Conservation (phyloP, 2,329 filamentous ascomycete species). For the Talaromyces islandicus region DNA sequence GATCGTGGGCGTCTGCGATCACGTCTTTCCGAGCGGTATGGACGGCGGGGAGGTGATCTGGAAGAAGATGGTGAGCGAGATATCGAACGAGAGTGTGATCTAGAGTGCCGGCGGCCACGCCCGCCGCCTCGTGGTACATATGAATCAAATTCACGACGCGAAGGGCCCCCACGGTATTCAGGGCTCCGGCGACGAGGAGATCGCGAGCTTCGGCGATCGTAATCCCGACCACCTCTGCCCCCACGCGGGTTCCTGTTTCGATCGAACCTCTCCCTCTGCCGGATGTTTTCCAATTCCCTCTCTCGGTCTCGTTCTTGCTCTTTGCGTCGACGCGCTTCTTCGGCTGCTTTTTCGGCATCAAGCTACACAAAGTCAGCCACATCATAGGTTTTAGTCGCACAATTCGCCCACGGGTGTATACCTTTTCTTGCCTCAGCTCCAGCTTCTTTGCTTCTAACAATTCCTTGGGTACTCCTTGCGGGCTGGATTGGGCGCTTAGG, state of each 20-base stretch:
- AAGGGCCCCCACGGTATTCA: slow-evolving; percentile 37
- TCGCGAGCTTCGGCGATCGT: slow-evolving; percentile 39
- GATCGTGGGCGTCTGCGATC: slow-evolving; percentile 28
- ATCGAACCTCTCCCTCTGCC: slow-evolving; percentile 47
- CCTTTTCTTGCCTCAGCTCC: slow-evolving; percentile 92
- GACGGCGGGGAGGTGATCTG: slow-evolving; percentile 26
- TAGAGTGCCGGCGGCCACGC: slow-evolving; percentile 33
- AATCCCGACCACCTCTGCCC: slow-evolving; percentile 38
- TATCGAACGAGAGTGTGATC: slow-evolving; percentile 22
- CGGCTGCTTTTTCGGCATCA: slow-evolving; percentile 74
- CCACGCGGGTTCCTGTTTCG: slow-evolving; percentile 30
- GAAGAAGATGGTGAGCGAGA: slow-evolving; percentile 26
- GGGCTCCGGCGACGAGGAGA: slow-evolving; percentile 46
- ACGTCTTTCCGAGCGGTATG: slow-evolving; percentile 18
- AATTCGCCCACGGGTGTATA: slow-evolving; percentile 27
- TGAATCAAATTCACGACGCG: slow-evolving; percentile 49
- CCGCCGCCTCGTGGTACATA: slow-evolving; percentile 47
- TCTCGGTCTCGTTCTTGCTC: slow-evolving; percentile 68
- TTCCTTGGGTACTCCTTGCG: slow-evolving; percentile 89
- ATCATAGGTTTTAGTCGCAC: not conserved
- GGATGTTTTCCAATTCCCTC: slow-evolving; percentile 61
- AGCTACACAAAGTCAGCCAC: slow-evolving; percentile 46
- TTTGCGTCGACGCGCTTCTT: slow-evolving; percentile 64
- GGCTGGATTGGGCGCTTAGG: slow-evolving; percentile 80
- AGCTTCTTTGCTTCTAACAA: slow-evolving; percentile 92